These are phyloP conservation scores for Chaetoceros muelleri DNA, from an alignment of 108 stramenopile species.

Conservation along the genomic window DNA sequence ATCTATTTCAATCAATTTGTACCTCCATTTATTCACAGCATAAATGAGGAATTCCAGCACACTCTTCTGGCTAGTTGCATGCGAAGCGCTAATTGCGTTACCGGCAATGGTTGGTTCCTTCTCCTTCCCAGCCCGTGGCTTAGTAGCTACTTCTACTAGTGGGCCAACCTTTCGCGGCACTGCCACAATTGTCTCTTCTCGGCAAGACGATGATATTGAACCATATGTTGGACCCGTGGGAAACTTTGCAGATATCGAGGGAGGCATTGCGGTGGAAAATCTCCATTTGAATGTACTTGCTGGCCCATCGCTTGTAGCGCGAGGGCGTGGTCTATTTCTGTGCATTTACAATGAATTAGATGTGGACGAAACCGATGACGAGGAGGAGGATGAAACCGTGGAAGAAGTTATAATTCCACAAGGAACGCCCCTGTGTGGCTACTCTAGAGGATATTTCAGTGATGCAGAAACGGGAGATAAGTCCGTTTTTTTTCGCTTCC, in stretches of 20 bases:
- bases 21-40: too few species aligned
- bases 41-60: too few species aligned
- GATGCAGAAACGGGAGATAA: conserved; percentile 4
- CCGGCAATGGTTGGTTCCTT: too few species aligned
- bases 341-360: conserved; percentile 2
- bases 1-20: too few species aligned
- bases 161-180: too few species aligned
- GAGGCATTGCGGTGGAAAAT: conserved; percentile 5
- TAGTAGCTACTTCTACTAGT: too few species aligned
- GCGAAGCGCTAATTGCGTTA: too few species aligned
- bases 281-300: conserved; percentile 1
- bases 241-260: conserved; percentile 4
- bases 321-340: conserved; percentile 3
- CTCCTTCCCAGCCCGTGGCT: too few species aligned
- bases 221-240: conserved; percentile 6
- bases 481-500: background rate
- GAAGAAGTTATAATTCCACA: conserved; percentile 7
- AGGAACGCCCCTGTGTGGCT: conserved; percentile 6
- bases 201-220: conserved; percentile 7
- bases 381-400: background rate
- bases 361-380: conserved; percentile 1
- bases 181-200: too few species aligned
- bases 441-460: conserved; percentile 4
- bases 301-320: conserved; percentile 5
- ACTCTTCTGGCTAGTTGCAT: too few species aligned